These are phyloP conservation scores for Ophiocordyceps camponoti-leonardi DNA, from an alignment of 2,329 filamentous ascomycete genomes.

Conservation along the genomic window DNA sequence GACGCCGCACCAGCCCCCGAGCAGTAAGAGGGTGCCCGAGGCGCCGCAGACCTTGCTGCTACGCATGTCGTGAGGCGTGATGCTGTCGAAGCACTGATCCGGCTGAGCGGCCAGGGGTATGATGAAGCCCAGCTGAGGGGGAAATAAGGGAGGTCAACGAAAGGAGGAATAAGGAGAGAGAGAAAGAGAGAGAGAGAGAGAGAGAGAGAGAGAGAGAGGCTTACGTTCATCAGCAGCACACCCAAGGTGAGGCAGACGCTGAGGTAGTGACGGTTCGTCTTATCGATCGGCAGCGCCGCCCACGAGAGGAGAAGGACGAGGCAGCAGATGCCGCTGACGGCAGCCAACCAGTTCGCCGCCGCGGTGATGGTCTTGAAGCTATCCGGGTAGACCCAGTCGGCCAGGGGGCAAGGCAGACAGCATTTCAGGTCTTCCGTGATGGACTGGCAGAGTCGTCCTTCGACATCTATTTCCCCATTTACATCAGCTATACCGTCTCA, in stretches of 20 bases:
- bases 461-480: too few relatives aligned
- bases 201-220: too few relatives aligned
- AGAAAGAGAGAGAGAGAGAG: too few relatives aligned
- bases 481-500: too few relatives aligned
- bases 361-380: constrained; percentile 41
- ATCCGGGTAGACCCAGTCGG: constrained; percentile 55
- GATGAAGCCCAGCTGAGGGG: constrained; percentile 82
- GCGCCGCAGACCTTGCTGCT: constrained; percentile 68
- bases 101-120: constrained; percentile 67
- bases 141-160: constrained; percentile 5
- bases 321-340: constrained; percentile 54
- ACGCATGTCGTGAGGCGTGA: constrained; percentile 88
- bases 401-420: constrained; percentile 80
- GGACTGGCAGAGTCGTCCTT: constrained; percentile 35
- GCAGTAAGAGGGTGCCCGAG: constrained; percentile 70
- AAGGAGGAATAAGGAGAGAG: too few relatives aligned
- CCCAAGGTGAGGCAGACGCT: constrained; percentile 71
- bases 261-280: constrained; percentile 82
- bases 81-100: constrained; percentile 69
- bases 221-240: constrained; percentile 52
- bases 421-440: constrained; percentile 40
- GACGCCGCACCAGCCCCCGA: constrained; percentile 69
- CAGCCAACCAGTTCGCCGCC: constrained; percentile 68
- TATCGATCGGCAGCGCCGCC: constrained; percentile 64
- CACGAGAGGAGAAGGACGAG: constrained; percentile 68